Evolutionary conservation across 2,329 filamentous ascomycete species (phyloP).

Genomic region (Penicillium oxalicum): DNA sequence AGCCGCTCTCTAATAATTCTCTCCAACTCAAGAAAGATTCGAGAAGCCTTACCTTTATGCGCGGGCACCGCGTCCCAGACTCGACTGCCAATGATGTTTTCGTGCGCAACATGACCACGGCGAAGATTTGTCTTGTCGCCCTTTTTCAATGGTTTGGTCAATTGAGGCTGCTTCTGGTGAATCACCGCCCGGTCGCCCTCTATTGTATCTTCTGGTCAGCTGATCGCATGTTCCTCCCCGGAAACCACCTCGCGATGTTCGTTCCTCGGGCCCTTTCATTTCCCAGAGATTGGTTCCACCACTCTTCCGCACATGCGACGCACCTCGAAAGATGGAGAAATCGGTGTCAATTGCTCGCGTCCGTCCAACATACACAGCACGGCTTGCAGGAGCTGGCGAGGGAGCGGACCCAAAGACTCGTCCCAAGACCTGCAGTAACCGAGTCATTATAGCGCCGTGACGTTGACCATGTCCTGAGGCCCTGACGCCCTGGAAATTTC

Average conservation of each 20-base stretch:
- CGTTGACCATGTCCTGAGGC: constrained; percentile 1
- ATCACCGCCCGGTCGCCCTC: constrained; percentile 43
- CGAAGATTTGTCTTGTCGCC: constrained; percentile 33
- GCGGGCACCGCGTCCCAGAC: constrained; percentile 56
- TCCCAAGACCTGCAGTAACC: constrained; percentile 29
- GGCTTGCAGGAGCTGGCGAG: constrained; percentile 8
- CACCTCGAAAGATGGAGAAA: constrained; percentile 37
- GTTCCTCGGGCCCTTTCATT: too few species aligned
- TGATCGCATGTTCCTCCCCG: not conserved
- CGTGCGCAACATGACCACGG: constrained; percentile 37
- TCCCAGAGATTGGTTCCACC: too few species aligned
- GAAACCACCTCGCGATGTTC: not conserved
- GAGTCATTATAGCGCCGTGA: constrained; percentile 24
- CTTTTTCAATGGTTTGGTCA: constrained; percentile 39
- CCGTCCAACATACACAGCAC: constrained; percentile 13
- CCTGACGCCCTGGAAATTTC: constrained; percentile 6
- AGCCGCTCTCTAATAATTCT: too few species aligned
- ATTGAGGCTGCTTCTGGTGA: constrained; percentile 32
- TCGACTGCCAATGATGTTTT: constrained; percentile 59
- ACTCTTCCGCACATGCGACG: not conserved
- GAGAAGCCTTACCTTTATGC: constrained; percentile 38
- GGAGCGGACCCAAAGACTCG: constrained; percentile 25
- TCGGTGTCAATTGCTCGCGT: constrained; percentile 32
- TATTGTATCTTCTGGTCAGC: constrained; percentile 16
- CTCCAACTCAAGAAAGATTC: too few species aligned